Evolutionary conservation across 306 rosid genomes (phyloP), one percentile per base, ranked within the genome.

Genomic region (Prunus persica): DNA sequence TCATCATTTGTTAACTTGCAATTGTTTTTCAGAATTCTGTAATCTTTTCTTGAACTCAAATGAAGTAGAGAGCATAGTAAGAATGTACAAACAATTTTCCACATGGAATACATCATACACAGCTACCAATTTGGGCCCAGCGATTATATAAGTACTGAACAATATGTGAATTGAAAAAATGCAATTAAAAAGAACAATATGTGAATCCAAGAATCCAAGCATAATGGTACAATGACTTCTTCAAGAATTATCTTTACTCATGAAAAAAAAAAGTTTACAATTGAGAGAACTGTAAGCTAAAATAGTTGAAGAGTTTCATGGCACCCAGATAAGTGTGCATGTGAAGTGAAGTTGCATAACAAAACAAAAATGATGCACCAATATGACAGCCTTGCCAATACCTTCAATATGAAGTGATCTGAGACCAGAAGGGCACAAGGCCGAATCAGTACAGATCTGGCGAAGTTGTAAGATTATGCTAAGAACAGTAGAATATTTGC

Each of bases 381-480:
- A 49, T 18, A 32, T 45, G 43, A 58, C 56, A 68, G 34, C 71
- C 8, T 58, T 65, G 43, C 25, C 25, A 14, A 25, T 88, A 93
- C 97, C 98, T 89, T 88, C 97, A 78, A 88, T 82, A 69, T 63
- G 74, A 60, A 82, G 46, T 4, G 89, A 86, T 69, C 61, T 80
- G 78, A 81, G 82, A 82, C 85, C 83, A 65, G 85, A 76, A 20
- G 97, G 93, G 78, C 93, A 91, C 89, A 91, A 75, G 5, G 93
- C 84, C 34, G 45, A 50, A 80, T 93, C 89, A 46, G 87, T 80
- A 80, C 98, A 93, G 73, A 93, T 88, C 83, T 93, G 96, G 47
- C 96, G 93, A 70, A 93, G 98, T 61, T 87, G 86, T 74, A 89
- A 76, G 81, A 91, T 80, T 57, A 80, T 84, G 83, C 93, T 76